A percentile compares a stretch with the other conserved stretches of the same genome.
phyloP scores from a whole-genome alignment of 495 filamentous ascomycete genomes.

The Lophium mytilinum region DNA sequence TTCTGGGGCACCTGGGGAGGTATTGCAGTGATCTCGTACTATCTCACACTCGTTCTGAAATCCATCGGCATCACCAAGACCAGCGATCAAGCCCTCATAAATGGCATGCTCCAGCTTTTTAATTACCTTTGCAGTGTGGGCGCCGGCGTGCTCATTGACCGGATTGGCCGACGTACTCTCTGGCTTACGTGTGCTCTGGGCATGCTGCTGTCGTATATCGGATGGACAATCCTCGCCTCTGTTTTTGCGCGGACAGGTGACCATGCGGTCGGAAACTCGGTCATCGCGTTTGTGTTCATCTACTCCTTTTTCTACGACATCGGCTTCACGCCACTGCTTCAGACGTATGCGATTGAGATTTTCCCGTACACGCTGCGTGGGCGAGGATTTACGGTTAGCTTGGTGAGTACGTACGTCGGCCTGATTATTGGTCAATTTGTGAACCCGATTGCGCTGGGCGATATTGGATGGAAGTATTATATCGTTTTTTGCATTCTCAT shows the following conservation, averaged over 20 bases:
- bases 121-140: conserved; percentile 47
- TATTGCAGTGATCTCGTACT: conserved; percentile 35
- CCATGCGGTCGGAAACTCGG: conserved; percentile 30
- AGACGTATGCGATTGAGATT: conserved; percentile 37
- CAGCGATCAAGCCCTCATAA: conserved; percentile 42
- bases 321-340: conserved; percentile 28
- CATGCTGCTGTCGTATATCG: conserved; percentile 45
- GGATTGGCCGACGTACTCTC: conserved; percentile 49
- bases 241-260: conserved; percentile 26
- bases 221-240: conserved; percentile 39
- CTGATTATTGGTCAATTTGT: conserved; percentile 39
- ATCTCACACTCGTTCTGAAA: conserved; percentile 39
- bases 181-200: conserved; percentile 46
- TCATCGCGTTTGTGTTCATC: conserved; percentile 39
- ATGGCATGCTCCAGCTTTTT: conserved; percentile 47
- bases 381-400: conserved; percentile 42
- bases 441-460: conserved; percentile 21
- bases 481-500: conserved; percentile 7
- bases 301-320: conserved; percentile 40
- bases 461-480: conserved; percentile 26
- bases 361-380: conserved; percentile 37
- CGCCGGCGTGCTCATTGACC: conserved; percentile 41
- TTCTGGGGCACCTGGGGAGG: conserved; percentile 37
- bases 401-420: conserved; percentile 37
- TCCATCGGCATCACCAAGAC: conserved; percentile 45